These are phyloP conservation scores for Fusarium algeriense DNA, from an alignment of 2,329 filamentous ascomycete genomes.

Conservation along the genomic window DNA sequence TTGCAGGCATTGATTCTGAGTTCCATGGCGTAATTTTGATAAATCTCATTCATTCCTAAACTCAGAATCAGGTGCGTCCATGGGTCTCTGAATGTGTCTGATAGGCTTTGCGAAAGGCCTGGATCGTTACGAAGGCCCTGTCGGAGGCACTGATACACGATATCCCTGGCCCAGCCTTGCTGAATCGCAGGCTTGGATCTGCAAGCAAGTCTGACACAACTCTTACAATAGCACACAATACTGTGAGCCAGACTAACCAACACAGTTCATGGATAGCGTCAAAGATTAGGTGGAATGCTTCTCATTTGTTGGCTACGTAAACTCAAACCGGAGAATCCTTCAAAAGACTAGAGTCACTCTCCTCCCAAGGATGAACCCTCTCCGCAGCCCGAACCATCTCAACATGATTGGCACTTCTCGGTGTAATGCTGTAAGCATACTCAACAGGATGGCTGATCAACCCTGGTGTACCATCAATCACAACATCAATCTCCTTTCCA, in stretches of 20 bases:
- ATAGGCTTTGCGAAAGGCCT: no score
- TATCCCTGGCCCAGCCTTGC: no score
- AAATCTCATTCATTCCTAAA: no score
- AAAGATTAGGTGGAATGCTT: neutral
- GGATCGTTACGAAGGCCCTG: no score
- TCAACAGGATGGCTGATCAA: conserved; percentile 31
- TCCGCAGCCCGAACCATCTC: conserved; percentile 37
- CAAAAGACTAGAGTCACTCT: conserved; percentile 32
- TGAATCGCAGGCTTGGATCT: no score
- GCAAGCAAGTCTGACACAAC: neutral
- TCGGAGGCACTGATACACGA: no score
- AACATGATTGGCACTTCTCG: conserved; percentile 31
- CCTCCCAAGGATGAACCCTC: conserved; percentile 43
- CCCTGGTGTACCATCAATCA: conserved; percentile 32
- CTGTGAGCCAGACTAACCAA: neutral
- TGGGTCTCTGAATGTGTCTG: no score
- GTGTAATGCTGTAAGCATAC: conserved; percentile 36
- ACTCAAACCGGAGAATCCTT: conserved; percentile 9
- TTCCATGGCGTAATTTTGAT: no score
- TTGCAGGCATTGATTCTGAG: neutral
- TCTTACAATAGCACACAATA: neutral
- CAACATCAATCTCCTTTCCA: conserved; percentile 34
- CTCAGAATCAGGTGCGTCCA: no score
- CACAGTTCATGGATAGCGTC: neutral
- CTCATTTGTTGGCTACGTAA: neutral